Base-by-base conservation (phyloP, 768 basidiomycete genomes). In the Suillus lakei region DNA sequence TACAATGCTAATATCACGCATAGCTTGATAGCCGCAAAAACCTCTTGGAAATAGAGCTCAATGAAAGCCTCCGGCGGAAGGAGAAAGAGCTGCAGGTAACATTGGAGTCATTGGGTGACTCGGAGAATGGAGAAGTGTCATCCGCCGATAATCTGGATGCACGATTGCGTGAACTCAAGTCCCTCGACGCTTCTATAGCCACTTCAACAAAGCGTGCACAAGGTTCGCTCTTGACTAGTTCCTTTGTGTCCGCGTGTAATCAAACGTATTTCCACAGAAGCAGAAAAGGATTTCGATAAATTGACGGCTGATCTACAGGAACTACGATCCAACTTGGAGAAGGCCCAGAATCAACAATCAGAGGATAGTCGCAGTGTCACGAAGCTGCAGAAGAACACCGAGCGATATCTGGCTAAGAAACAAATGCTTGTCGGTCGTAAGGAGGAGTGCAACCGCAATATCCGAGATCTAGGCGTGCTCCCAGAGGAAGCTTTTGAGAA, bases 401-500 rank as follows among this genome's bases (percentile, higher is more conserved):
- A 99, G 73, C 88, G 97, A 23, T 98, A 96, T 76, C 85, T 97
- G 9, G 90, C 95, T 30, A 99, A 99, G 78, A 86, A 91, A 46
- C 92, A 95, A 74, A 92, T 98, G 82, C 82, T 99, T 16, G 70
- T 85, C 26, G 84, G 85, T 44, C 88, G 96, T 54, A 95, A 94
- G 75, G 97, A 98, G 64, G 97, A 98, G 71, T 96, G 95, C 74
- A 97, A 93, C 74, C 87, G 95, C 71, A 96, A 92, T 76, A 98
- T 99, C 68, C 90, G 98, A 58, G 98, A 99, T 71, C 85, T 99
- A 15, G 98, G 98, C 41, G 96, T 98, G 0, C 79, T 99, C 18
- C 98, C 98, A 0, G 96, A 98, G 78, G 97, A 99, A 76, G 98
- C 98, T 0, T 99, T 96, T 71, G 90, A 94, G 74, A 98, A 98